Conservation (phyloP, 176 grass and related monocot genomes). For the Aegilops sharonensis region DNA sequence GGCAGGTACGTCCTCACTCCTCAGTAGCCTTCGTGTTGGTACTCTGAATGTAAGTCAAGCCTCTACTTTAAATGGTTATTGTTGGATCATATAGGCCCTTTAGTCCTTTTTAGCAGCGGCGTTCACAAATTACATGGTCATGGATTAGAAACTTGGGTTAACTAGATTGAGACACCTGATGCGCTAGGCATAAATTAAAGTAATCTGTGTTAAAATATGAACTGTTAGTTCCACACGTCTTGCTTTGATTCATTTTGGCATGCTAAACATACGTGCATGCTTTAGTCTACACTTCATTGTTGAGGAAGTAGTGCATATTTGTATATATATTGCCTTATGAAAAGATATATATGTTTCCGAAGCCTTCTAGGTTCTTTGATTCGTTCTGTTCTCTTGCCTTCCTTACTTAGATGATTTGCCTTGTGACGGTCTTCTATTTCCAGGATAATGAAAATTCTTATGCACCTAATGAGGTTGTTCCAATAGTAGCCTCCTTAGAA, state of each 20-base stretch:
- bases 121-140: conserved; percentile 6
- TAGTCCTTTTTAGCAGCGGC: not conserved
- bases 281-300: not conserved
- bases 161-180: conserved; percentile 18
- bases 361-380: conserved; percentile 9
- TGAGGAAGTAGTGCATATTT: conserved; percentile 15
- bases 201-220: not conserved
- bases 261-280: not conserved
- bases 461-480: conserved; percentile 59
- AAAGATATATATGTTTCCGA: not conserved
- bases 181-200: conserved; percentile 5
- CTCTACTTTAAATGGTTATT: conserved; percentile 24
- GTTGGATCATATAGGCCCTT: not conserved
- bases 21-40: not conserved
- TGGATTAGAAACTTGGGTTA: conserved; percentile 21
- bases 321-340: not conserved
- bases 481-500: conserved; percentile 69
- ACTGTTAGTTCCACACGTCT: not conserved
- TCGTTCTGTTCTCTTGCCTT: not conserved
- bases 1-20: not conserved
- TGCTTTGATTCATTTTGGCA: conserved; percentile 18
- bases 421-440: conserved; percentile 29
- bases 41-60: not conserved
- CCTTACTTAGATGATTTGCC: not conserved
- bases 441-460: conserved; percentile 66